phyloP scores from a whole-genome alignment of 306 rosid genomes.

The Rosa rugosa region DNA sequence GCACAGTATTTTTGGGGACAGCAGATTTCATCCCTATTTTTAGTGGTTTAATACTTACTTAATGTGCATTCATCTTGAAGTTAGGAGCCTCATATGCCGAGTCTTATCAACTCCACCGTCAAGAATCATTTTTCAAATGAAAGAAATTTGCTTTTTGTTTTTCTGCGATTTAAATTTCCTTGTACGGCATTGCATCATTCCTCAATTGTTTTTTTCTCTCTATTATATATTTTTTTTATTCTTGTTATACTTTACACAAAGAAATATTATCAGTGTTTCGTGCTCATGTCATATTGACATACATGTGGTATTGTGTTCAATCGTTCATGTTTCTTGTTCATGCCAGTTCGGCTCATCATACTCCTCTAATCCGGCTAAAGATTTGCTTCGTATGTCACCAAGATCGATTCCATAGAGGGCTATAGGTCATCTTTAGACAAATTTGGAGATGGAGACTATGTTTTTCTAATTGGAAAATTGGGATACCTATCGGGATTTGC shows the following conservation, averaged over 20 bases:
- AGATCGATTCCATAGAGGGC: neutral
- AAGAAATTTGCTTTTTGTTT: too few species aligned
- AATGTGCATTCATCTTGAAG: constrained; percentile 12
- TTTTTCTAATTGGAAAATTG: neutral
- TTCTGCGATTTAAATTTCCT: too few species aligned
- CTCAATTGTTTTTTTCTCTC: neutral
- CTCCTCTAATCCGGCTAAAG: neutral
- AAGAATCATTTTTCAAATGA: neutral
- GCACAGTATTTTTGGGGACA: too few species aligned
- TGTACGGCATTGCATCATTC: neutral
- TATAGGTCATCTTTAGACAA: neutral
- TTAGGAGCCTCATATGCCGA: neutral
- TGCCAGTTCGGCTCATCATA: neutral
- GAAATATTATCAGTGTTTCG: neutral
- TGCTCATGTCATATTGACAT: neutral
- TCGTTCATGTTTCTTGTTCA: too few species aligned
- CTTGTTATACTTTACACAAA: neutral
- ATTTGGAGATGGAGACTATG: constrained; percentile 3
- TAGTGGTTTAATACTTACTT: neutral
- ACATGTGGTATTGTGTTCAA: too few species aligned
- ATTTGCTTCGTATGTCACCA: neutral
- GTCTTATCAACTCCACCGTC: constrained; percentile 12
- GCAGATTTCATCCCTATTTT: too few species aligned
- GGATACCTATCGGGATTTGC: neutral
- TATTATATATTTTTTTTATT: neutral